Evolutionary conservation across 495 filamentous ascomycete species (phyloP).

Genomic region (Aspergillus ellipticus): DNA sequence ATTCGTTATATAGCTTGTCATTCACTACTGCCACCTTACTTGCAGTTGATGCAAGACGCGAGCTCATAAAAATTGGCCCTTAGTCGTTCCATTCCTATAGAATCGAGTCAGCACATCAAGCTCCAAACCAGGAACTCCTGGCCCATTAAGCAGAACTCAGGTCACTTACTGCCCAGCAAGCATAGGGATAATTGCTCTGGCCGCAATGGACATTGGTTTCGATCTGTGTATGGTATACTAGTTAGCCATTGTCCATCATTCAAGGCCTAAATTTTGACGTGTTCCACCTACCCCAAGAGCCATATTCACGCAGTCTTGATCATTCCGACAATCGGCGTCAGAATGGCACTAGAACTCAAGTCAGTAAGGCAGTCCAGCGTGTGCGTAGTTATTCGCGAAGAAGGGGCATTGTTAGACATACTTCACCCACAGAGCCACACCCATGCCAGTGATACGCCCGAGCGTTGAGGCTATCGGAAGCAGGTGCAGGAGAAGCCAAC

Average conservation of each 20-base stretch:
- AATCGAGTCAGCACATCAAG: neutral
- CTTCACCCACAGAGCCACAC: neutral
- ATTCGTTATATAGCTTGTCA: neutral
- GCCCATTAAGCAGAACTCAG: neutral
- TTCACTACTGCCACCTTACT: neutral
- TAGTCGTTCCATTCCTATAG: neutral
- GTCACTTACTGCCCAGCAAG: constrained; percentile 3
- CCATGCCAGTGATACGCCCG: neutral
- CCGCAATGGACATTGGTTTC: neutral
- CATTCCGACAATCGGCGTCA: neutral
- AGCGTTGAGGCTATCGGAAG: neutral
- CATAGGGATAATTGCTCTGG: neutral
- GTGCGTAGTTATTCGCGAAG: neutral
- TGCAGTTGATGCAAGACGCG: neutral
- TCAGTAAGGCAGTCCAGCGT: neutral
- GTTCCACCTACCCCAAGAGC: neutral
- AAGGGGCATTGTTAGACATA: neutral
- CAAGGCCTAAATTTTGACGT: neutral
- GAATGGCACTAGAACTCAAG: neutral
- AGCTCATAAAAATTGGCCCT: neutral
- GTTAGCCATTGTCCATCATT: too few species aligned
- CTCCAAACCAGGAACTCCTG: neutral
- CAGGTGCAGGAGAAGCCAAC: neutral
- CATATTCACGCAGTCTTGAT: neutral
- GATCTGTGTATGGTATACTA: neutral